Base-by-base conservation (phyloP, 2,329 filamentous ascomycete species). In the Venturia effusa region DNA sequence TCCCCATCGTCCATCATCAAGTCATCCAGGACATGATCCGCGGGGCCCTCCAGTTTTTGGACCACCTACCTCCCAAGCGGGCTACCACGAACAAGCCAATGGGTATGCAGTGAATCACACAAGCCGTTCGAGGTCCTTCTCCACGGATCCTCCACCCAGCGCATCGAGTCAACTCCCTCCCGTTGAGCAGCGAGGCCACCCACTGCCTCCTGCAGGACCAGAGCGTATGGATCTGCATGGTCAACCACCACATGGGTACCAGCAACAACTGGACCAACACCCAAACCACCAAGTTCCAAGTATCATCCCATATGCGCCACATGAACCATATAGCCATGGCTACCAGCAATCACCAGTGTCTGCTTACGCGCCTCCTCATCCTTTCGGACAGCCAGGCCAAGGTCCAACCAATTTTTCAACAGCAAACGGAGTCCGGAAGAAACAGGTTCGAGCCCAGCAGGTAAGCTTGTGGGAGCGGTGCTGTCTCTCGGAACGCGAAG, bases 381-480 rank as follows among this genome's bases (percentile, higher is more conserved):
- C 45, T 27, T 55, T 62, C 22, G 37, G 54, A 34, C 51, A 19
- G 10, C 51, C 51, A 19, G 60, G 11, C 24, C 59, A 63, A 55
- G 60, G 59, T 22, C 63, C 63, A 1, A 41, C 43, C 19, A 40
- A 32, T 22, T 64, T 10, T 22, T 39, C n/a, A 19, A 40, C 37
- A 32, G 30, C 8, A 41, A 30, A 51, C 34, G 27, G 15, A 4
- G 2, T 30, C 40, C 13, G 17, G 32, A 2, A 60, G 34, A 64
- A 62, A 59, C 59, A 64, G 32, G 60, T 63, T 41, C 40, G 63
- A 22, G 63, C 63, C 17, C 22, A 24, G 27, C 59, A 62, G 45
- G 63, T 64, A 41, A n/a, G 59, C n/a, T 13, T 19, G 10, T 32
- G 15, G n/a, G 45, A 19, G 4, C n/a, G 11, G 6, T 39, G 4